phyloP scores from a whole-genome alignment of 345 rosid species.

The Citrus reticulata region DNA sequence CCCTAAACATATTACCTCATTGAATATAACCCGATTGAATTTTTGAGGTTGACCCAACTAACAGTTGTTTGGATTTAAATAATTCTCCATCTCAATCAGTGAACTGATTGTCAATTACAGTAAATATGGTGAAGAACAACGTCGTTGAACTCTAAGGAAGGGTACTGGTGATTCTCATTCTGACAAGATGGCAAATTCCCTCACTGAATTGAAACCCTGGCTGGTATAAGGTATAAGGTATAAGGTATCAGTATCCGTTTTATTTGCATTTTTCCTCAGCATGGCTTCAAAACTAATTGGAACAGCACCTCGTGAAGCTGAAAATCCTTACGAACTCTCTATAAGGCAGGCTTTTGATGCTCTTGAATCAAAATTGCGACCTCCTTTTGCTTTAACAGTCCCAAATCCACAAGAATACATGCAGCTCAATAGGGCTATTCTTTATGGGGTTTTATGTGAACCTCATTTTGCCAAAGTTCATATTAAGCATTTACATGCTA shows the following conservation, averaged over 20 bases:
- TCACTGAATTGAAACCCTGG: neutral
- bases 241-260: neutral
- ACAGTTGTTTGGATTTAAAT: too few species aligned
- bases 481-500: slow-evolving; percentile 63
- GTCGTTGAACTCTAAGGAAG: neutral
- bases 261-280: neutral
- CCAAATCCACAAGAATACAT: slow-evolving; percentile 50
- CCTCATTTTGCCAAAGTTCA: slow-evolving; percentile 42
- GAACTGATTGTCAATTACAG: too few species aligned
- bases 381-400: slow-evolving; percentile 57
- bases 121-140: neutral
- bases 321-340: slow-evolving; percentile 52
- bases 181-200: neutral
- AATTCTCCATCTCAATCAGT: too few species aligned
- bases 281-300: slow-evolving; percentile 48
- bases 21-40: too few species aligned
- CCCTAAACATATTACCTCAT: too few species aligned
- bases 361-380: slow-evolving; percentile 43
- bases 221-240: neutral
- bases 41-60: too few species aligned
- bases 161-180: neutral
- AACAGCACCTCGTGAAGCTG: slow-evolving; percentile 36
- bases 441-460: slow-evolving; percentile 55
- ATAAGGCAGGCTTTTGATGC: slow-evolving; percentile 54
- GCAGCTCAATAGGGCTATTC: slow-evolving; percentile 57